Percentiles rank a stretch among this genome's conserved stretches.
Evolutionary conservation across 345 rosid species (phyloP).

Genomic region (Leavenworthia alabamica): DNA sequence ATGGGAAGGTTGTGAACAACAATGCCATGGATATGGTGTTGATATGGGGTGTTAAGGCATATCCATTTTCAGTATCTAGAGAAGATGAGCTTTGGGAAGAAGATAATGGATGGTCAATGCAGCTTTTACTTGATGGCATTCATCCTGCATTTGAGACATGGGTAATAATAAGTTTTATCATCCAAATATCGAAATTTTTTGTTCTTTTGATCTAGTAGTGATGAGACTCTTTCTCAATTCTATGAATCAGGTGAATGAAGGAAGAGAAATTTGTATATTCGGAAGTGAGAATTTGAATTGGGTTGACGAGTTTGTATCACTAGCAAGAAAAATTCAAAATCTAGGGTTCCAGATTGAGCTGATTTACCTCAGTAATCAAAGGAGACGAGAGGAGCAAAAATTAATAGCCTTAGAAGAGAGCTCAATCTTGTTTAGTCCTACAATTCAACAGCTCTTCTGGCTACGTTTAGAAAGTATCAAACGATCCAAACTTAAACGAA

Average conservation of each 20-base stretch:
- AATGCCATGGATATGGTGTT: constrained; percentile 67
- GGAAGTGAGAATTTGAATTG: constrained; percentile 50
- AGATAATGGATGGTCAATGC: constrained; percentile 43
- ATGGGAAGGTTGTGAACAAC: constrained; percentile 45
- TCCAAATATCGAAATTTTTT: not conserved
- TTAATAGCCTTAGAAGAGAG: constrained; percentile 31
- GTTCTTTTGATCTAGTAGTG: not conserved
- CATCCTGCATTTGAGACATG: constrained; percentile 41
- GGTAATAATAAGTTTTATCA: constrained; percentile 42
- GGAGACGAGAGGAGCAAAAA: constrained; percentile 5
- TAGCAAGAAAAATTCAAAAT: constrained; percentile 29
- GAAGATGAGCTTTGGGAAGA: constrained; percentile 65
- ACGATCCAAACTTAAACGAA: constrained; percentile 39
- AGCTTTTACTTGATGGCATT: constrained; percentile 44
- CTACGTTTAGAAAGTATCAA: constrained; percentile 57
- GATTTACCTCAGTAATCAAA: constrained; percentile 40
- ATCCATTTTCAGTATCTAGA: constrained; percentile 58
- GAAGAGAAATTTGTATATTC: constrained; percentile 48
- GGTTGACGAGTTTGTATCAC: constrained; percentile 42
- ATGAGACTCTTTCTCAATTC: not conserved
- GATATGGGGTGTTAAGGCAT: constrained; percentile 70
- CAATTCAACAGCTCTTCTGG: constrained; percentile 56
- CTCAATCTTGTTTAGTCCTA: constrained; percentile 32
- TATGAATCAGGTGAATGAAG: constrained; percentile 53
- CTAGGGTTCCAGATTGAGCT: constrained; percentile 46